phyloP scores from a whole-genome alignment of 1,284 basidiomycete genomes.

The Rhodotorula sp. region DNA sequence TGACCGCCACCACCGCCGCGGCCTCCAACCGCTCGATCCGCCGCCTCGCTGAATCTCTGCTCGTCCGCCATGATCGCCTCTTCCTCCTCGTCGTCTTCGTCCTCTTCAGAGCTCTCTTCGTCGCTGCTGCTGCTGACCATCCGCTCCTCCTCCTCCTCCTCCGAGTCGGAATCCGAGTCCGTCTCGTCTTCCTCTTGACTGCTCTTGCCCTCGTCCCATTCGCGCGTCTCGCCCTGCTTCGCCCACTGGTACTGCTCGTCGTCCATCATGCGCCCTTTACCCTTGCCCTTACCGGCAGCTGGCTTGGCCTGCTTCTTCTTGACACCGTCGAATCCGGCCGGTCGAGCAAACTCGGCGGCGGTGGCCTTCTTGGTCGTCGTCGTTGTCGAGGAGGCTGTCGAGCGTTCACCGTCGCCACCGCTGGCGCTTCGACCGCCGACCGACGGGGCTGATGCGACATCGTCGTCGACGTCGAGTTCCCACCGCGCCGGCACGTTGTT shows the following conservation, averaged over 20 bases:
- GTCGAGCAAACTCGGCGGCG: constrained; percentile 10
- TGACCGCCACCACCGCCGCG: neutral
- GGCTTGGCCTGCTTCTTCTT: constrained; percentile 12
- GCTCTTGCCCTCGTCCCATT: constrained; percentile 26
- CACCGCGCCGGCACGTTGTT: neutral
- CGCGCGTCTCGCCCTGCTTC: constrained; percentile 16
- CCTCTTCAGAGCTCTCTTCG: constrained; percentile 5
- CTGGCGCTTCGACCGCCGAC: no score
- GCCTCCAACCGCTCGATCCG: neutral
- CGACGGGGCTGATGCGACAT: neutral
- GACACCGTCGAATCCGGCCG: constrained; percentile 33
- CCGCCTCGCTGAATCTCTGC: neutral
- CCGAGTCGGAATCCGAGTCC: neutral
- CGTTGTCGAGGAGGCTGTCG: neutral
- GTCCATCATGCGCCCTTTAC: constrained; percentile 6
- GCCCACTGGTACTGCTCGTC: constrained; percentile 12
- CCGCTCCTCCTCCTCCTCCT: neutral
- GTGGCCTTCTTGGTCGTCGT: neutral
- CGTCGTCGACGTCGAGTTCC: constrained; percentile 15
- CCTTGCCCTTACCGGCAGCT: neutral
- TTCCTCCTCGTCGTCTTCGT: neutral
- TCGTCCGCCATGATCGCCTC: neutral
- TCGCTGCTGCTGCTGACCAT: neutral
- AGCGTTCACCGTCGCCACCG: neutral
- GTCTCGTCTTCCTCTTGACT: neutral